Conservation (phyloP, 2,329 filamentous ascomycete genomes). For the Talaromyces sp. region DNA sequence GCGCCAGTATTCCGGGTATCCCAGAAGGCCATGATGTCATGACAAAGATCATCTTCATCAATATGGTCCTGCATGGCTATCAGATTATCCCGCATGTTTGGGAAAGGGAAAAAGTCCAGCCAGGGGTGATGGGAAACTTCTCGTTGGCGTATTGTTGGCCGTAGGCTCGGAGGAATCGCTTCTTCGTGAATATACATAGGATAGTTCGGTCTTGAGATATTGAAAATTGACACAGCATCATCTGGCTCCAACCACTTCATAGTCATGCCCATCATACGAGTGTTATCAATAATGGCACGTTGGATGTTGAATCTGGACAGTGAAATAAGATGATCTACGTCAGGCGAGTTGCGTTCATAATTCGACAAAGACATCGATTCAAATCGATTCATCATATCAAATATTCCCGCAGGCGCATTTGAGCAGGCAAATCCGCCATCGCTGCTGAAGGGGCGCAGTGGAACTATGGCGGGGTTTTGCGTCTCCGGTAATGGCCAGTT, state of each 20-base stretch:
- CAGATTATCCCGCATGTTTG: conserved; percentile 42
- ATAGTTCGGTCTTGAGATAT: conserved; percentile 5
- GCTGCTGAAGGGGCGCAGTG: too few species aligned
- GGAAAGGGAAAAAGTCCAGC: conserved; percentile 48
- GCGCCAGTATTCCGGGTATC: conserved; percentile 20
- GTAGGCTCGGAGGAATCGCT: too few species aligned
- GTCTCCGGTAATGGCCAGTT: too few species aligned
- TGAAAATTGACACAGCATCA: conserved; percentile 24
- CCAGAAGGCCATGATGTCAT: conserved; percentile 35
- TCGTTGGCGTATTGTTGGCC: background rate
- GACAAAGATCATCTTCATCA: conserved; percentile 44
- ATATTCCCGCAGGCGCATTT: background rate
- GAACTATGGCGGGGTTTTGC: too few species aligned
- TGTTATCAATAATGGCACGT: conserved; percentile 30
- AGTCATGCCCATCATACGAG: conserved; percentile 24
- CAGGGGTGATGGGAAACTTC: conserved; percentile 36
- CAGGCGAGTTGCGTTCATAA: conserved; percentile 14
- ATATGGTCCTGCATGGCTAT: conserved; percentile 32
- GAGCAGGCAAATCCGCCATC: too few species aligned
- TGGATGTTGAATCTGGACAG: conserved; percentile 31
- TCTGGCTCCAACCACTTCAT: conserved; percentile 15
- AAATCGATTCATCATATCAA: conserved; percentile 1
- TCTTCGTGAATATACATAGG: conserved; percentile 15
- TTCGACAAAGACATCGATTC: conserved; percentile 7
- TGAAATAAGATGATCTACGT: conserved; percentile 30